Conservation (phyloP, 164 flowering plant genomes). For the Pachysandra terminalis region DNA sequence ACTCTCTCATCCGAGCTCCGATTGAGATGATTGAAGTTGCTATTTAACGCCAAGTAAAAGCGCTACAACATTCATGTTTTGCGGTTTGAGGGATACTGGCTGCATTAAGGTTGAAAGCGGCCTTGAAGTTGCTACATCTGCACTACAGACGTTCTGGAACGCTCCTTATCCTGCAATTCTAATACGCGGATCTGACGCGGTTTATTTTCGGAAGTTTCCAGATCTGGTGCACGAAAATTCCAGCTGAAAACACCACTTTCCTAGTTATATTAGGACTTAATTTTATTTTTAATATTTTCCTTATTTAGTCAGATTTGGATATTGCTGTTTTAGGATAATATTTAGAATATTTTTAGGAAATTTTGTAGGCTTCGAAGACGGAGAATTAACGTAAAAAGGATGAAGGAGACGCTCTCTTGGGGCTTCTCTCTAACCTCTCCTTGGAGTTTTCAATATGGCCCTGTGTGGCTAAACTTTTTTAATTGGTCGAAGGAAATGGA, state of each 20-base stretch:
- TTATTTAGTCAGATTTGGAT: constrained; percentile 1
- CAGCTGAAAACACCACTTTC: too few relatives aligned
- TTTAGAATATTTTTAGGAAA: constrained; percentile 1
- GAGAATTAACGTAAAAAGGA: background rate
- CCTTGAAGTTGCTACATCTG: constrained; percentile 9
- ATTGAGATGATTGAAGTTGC: constrained; percentile 11
- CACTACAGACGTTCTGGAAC: constrained; percentile 1
- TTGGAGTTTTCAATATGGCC: too few relatives aligned
- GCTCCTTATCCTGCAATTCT: too few relatives aligned
- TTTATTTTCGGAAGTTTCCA: too few relatives aligned
- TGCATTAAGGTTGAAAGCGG: constrained; percentile 3
- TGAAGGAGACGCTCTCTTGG: too few relatives aligned
- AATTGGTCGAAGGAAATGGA: constrained; percentile 1
- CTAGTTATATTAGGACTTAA: too few relatives aligned
- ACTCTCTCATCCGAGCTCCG: too few relatives aligned
- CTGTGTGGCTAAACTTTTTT: background rate
- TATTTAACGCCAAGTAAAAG: constrained; percentile 5
- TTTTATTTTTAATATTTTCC: constrained; percentile 2
- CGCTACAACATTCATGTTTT: constrained; percentile 9
- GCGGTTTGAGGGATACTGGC: constrained; percentile 5
- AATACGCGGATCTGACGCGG: too few relatives aligned
- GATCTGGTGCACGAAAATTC: constrained; percentile 4
- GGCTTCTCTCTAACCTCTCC: background rate
- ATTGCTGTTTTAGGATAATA: too few relatives aligned
- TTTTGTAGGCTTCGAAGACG: constrained; percentile 5